A percentile compares a stretch with the other conserved stretches of the same genome.
Evolutionary conservation across 441 rosid species (phyloP).

Genomic region (Erodium trifolium): DNA sequence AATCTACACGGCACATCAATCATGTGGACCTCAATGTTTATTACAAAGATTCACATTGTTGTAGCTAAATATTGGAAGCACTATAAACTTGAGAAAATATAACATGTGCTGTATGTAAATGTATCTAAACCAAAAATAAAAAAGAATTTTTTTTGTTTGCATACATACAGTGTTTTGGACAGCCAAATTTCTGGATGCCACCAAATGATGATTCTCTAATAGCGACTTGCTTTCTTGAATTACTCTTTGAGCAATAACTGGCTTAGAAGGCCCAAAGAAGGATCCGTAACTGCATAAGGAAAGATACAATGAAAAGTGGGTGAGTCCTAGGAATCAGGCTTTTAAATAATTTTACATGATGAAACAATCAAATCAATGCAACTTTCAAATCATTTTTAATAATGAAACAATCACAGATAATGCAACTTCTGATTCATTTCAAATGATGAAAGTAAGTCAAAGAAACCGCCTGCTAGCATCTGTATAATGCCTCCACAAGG

Average conservation of each 20-base stretch:
- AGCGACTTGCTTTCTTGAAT: constrained; percentile 90
- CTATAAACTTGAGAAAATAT: background rate
- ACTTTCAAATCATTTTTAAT: background rate
- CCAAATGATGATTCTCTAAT: constrained; percentile 53
- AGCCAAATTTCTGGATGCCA: constrained; percentile 27
- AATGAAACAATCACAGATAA: too few relatives aligned
- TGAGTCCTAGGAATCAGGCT: too few relatives aligned
- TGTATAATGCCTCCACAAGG: too few relatives aligned
- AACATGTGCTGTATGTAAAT: background rate
- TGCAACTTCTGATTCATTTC: too few relatives aligned
- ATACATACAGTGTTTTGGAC: constrained; percentile 39
- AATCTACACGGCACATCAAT: background rate
- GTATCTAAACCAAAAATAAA: background rate
- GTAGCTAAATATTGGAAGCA: background rate
- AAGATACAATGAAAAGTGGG: constrained; percentile 11
- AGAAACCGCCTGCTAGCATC: too few relatives aligned
- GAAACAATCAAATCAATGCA: background rate
- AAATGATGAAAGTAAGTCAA: too few relatives aligned
- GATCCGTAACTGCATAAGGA: constrained; percentile 64
- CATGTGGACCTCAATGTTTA: background rate
- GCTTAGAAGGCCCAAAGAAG: constrained; percentile 88
- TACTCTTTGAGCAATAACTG: constrained; percentile 85
- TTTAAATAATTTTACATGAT: background rate
- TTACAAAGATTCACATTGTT: background rate
- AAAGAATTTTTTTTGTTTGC: background rate